Conservation (phyloP, 2,329 filamentous ascomycete genomes). For the Zasmidium cellare region DNA sequence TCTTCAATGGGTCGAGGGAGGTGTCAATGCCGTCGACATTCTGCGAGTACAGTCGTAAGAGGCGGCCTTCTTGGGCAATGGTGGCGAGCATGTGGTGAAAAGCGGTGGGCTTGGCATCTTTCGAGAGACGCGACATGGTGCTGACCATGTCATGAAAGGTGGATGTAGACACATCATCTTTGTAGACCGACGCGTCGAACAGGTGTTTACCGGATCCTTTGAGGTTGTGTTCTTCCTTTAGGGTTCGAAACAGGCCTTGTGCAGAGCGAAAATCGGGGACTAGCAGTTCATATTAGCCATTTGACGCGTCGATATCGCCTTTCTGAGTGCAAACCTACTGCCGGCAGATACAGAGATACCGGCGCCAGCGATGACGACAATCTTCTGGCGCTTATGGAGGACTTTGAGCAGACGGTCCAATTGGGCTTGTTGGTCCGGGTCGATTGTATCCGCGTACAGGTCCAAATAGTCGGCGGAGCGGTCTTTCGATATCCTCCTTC, state of each 20-base stretch:
- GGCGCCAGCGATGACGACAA: slow-evolving; percentile 93
- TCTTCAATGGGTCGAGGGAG: slow-evolving; percentile 74
- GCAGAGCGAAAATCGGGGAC: slow-evolving; percentile 95
- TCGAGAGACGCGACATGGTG: slow-evolving; percentile 76
- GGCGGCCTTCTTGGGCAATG: slow-evolving; percentile 78
- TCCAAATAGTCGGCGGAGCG: slow-evolving; percentile 83
- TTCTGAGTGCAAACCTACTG: slow-evolving; percentile 56
- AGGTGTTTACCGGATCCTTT: slow-evolving; percentile 93
- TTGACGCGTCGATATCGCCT: slow-evolving; percentile 12
- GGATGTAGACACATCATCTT: slow-evolving; percentile 81
- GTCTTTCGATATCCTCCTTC: slow-evolving; percentile 66
- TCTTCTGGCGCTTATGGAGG: slow-evolving; percentile 87
- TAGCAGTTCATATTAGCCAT: slow-evolving; percentile 38
- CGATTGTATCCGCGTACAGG: slow-evolving; percentile 56
- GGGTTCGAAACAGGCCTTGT: slow-evolving; percentile 80
- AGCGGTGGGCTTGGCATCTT: slow-evolving; percentile 73
- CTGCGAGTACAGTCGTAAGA: slow-evolving; percentile 90
- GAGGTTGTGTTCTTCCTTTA: slow-evolving; percentile 83
- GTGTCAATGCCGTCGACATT: slow-evolving; percentile 97
- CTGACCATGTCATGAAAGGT: slow-evolving; percentile 97
- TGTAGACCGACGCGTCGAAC: slow-evolving; percentile 97
- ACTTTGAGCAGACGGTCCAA: slow-evolving; percentile 71
- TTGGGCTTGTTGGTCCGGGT: slow-evolving; percentile 59
- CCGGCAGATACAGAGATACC: slow-evolving; percentile 96
- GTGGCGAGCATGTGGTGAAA: slow-evolving; percentile 95